Base-by-base conservation (phyloP, 305 asterid species). In the Solanum hybrid region DNA sequence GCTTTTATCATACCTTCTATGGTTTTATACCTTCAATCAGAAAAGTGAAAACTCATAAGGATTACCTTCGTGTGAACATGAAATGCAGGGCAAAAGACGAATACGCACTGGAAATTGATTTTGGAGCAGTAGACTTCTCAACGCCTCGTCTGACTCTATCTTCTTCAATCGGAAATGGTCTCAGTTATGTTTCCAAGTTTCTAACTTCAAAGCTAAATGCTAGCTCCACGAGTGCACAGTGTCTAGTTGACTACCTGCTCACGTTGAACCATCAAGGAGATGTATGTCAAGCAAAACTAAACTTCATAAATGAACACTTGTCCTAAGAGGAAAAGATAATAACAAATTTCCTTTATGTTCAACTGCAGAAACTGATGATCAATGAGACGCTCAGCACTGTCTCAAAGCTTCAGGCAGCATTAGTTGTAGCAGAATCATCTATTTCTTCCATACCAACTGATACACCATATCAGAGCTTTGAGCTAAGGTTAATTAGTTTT, bases 81-180 rank as follows among this genome's bases (percentile, higher is more conserved):
- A 86, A 73, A 89, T 92, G 94, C 96, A 97, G 99, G 99, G 99
- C 99, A 73, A 94, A 89, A 37, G 99, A 97, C 87, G 98, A 94
- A 91, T 94, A 95, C 88, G 97, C 98, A 34, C 88, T 97, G 91
- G 99, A 97, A 91, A 90, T 96, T 85, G 98, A 97, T 92, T 97
- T 97, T 91, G 99, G 96, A 92, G 98, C 98, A 7, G 92, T 95
- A 92, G 98, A 97, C 91, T 93, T 90, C 92, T 89, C 95, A 24
- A 81, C 84, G 80, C 99, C 99, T 91, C 96, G 89, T 57, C 90
- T 95, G 86, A 91, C 97, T 12, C 89, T 96, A 33, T 91, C 99
- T 84, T 95, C 97, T 83, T 96, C 99, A 4, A 93, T 97, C 87
- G 99, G 99, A 73, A 96, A 97, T 89, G 99, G 99, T 40, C 90